Base-by-base conservation (phyloP, 2,329 filamentous ascomycete genomes). In the Neofusicoccum parvum region DNA sequence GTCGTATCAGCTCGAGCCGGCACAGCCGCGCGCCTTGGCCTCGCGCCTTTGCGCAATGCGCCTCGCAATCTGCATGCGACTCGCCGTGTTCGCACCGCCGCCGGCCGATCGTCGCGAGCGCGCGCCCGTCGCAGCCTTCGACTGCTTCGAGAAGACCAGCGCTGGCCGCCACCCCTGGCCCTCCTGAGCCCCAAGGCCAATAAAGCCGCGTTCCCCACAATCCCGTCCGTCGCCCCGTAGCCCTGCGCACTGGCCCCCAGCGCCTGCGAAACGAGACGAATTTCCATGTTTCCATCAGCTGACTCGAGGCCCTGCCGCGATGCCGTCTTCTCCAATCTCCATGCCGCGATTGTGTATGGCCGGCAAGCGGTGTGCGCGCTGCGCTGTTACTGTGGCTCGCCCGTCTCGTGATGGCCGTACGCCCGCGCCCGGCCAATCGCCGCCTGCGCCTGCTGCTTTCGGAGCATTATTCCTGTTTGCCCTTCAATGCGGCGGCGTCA, bases 361-460 rank as follows among this genome's bases (percentile, higher is more conserved):
- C 41, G 9, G 23, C 41, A 36, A 60, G 56, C 56, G 56, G 56
- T 60, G 56, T 60, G 56, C 56, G 56, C 56, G 56, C 56, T 60
- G 56, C 43, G 56, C 37, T 60, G 56, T 60, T 60, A 60, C 56
- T 58, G 54, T 58, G 39, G 54, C 54, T 58, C 53, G 53, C 37
- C 53, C 56, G 56, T 37, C 56, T 60, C 56, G 56, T 60, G 56
- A 60, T 60, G 27, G 54, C 53, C 34, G 9, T 36, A 48, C 39
- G 20, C 34, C 54, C 17, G n/a, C 17, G 36, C 15, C 32, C 36
- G 51, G 51, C 51, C 51, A 56, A 56, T 56, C 37, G 36, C 17
- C 17, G 51, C 14, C 23, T 20, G 23, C 12, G 39, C 54, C 27
- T 46, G 43, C 43, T 36, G 39, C 56, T 36, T 36, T 20, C 32